These are phyloP conservation scores for Rugosomyces carneus DNA, from an alignment of 1,284 basidiomycete species.

Conservation along the genomic window DNA sequence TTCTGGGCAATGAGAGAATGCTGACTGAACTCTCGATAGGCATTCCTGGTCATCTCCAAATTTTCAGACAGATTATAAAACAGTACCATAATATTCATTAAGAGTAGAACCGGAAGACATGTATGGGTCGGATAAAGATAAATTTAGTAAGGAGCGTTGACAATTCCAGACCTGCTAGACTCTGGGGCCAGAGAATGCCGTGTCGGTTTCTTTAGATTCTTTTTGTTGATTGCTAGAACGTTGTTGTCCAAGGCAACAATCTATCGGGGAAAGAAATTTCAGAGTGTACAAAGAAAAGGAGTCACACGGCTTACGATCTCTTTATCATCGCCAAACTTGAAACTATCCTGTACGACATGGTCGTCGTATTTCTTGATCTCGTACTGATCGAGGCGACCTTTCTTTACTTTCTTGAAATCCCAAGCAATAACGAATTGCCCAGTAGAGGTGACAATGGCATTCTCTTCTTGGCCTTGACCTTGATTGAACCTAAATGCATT, in stretches of 20 bases:
- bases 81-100: conserved; percentile 9
- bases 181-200: conserved; percentile 67
- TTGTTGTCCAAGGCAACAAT: conserved; percentile 94
- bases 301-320: conserved; percentile 68
- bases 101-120: conserved; percentile 11
- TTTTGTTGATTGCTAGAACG: conserved; percentile 92
- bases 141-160: conserved; percentile 62
- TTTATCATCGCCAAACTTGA: conserved; percentile 93
- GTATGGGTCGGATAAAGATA: conserved; percentile 12
- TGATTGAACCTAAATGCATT: conserved; percentile 74
- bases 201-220: conserved; percentile 82
- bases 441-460: conserved; percentile 93
- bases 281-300: conserved; percentile 3
- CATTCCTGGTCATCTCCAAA: too few species aligned
- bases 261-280: conserved; percentile 30
- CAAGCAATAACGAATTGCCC: conserved; percentile 94
- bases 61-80: conserved; percentile 7
- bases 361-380: conserved; percentile 97
- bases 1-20: not conserved
- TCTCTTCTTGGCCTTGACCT: conserved; percentile 82
- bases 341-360: conserved; percentile 91
- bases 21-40: not conserved
- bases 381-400: conserved; percentile 85
- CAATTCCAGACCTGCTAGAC: conserved; percentile 54
- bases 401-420: conserved; percentile 96